Conservation (phyloP, 257 asterid species). For the Leonotis leonurus region DNA sequence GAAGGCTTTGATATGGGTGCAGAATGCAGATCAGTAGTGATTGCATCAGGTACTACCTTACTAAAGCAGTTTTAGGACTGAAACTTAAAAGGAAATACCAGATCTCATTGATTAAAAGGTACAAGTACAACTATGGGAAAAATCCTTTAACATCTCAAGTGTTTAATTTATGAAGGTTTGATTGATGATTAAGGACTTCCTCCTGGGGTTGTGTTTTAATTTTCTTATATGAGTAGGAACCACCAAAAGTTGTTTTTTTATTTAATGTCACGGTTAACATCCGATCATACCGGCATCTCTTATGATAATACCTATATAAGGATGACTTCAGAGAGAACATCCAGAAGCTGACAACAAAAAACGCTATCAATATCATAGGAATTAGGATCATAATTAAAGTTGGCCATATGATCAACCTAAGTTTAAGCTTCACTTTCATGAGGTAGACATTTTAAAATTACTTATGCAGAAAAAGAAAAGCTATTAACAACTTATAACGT, state of each 20-base stretch:
- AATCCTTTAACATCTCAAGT: neutral
- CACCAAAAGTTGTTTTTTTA: neutral
- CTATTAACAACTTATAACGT: neutral
- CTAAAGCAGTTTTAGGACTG: neutral
- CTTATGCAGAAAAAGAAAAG: neutral
- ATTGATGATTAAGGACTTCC: too few relatives aligned
- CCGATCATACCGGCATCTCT: neutral
- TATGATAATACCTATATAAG: neutral
- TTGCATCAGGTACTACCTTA: neutral
- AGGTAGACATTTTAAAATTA: neutral
- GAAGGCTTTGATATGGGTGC: neutral
- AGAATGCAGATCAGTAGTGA: too few relatives aligned
- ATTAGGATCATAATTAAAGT: neutral
- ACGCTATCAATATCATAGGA: neutral
- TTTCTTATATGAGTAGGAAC: neutral
- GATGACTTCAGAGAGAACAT: neutral
- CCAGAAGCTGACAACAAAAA: neutral
- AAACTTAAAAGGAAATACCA: neutral
- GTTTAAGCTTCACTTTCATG: neutral
- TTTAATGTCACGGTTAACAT: neutral
- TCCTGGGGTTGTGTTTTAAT: neutral
- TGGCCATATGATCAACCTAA: too few relatives aligned
- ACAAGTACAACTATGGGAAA: constrained; percentile 2
- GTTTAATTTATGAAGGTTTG: too few relatives aligned
- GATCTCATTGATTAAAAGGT: neutral